These are phyloP conservation scores for Vanrija humicola DNA, from an alignment of 1,284 basidiomycete species.

Conservation along the genomic window DNA sequence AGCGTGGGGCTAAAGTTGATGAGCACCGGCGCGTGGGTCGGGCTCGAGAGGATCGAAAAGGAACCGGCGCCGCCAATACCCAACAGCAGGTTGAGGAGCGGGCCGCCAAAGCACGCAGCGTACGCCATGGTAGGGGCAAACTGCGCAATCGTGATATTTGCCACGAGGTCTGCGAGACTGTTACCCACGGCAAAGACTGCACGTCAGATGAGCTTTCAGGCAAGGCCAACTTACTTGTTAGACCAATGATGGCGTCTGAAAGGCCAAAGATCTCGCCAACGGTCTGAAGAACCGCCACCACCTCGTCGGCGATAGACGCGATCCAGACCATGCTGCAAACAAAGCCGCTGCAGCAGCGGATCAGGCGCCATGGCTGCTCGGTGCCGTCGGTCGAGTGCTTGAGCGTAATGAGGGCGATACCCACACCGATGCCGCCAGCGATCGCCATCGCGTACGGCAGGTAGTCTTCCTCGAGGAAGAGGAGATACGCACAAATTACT, in stretches of 20 bases:
- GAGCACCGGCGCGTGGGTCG: slow-evolving; percentile 61
- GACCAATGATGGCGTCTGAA: slow-evolving; percentile 92
- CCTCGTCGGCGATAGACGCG: slow-evolving; percentile 90
- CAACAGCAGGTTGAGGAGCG: slow-evolving; percentile 91
- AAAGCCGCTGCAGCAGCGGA: slow-evolving; percentile 85
- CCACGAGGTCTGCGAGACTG: slow-evolving; percentile 91
- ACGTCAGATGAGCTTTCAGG: background rate
- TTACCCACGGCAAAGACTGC: slow-evolving; percentile 88
- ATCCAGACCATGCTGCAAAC: slow-evolving; percentile 88
- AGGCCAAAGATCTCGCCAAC: slow-evolving; percentile 90
- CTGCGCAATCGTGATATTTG: slow-evolving; percentile 86
- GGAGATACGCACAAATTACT: slow-evolving; percentile 65
- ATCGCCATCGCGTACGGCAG: slow-evolving; percentile 59
- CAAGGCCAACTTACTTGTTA: slow-evolving; percentile 57
- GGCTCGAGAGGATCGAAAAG: slow-evolving; percentile 42
- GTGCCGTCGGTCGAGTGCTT: slow-evolving; percentile 61
- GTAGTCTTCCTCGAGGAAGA: slow-evolving; percentile 65
- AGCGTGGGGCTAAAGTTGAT: slow-evolving; percentile 79
- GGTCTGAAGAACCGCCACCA: slow-evolving; percentile 82
- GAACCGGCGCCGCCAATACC: slow-evolving; percentile 48
- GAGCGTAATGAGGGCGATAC: slow-evolving; percentile 58
- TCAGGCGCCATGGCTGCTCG: slow-evolving; percentile 60
- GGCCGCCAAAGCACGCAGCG: slow-evolving; percentile 50
- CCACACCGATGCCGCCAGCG: slow-evolving; percentile 56
- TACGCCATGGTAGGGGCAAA: slow-evolving; percentile 50